Evolutionary conservation across 2,329 filamentous ascomycete genomes (phyloP), one percentile per base, ranked within the genome.

Genomic region (Coniochaeta prunicola): DNA sequence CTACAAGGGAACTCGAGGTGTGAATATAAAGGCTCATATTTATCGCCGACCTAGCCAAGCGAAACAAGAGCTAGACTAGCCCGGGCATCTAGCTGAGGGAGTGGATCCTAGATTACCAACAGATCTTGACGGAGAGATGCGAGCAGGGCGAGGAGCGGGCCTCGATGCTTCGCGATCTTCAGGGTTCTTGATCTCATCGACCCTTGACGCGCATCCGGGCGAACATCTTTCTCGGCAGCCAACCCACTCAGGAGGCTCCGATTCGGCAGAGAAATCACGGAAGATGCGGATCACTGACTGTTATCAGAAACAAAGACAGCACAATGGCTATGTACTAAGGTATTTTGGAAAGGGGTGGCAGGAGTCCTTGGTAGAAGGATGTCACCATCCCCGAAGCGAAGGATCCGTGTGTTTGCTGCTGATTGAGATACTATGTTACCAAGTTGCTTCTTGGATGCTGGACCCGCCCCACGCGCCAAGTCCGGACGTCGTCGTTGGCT

Each of bases 171-270:
- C 54, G 54, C 54, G 36, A 56, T 56, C 54, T 38, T 56, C 54
- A 56, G 54, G 33, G 54, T 56, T 42, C 36, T 17, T 56, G 54
- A 56, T 56, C 54, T 42, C 54, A 56, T 56, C 54, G 54, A 38
- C 36, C 54, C 54, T 33, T 55, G 53, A 36, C 30, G 28, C 53
- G n/a, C 53, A 55, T 36, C 53, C 53, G 21, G 53, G 19, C 33
- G 9, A 33, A 10, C 17, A 9, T 21, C 53, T 7, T 50, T n/a
- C 53, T 34, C 53, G 53, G 53, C 53, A 33, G n/a, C 13, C 26
- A 50, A 50, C 45, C 45, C 45, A 50, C 45, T 55, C n/a, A 55
- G 33, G 53, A 15, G 24, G 21, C 45, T 7, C 45, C 45, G 45
- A 50, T 50, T 17, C 45, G 45, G 24, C 24, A 28, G 21, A 50